Percentiles rank a stretch among this genome's conserved stretches.
These are phyloP conservation scores for Aurinia saxatilis DNA, from an alignment of 345 rosid species.

Conservation along the genomic window DNA sequence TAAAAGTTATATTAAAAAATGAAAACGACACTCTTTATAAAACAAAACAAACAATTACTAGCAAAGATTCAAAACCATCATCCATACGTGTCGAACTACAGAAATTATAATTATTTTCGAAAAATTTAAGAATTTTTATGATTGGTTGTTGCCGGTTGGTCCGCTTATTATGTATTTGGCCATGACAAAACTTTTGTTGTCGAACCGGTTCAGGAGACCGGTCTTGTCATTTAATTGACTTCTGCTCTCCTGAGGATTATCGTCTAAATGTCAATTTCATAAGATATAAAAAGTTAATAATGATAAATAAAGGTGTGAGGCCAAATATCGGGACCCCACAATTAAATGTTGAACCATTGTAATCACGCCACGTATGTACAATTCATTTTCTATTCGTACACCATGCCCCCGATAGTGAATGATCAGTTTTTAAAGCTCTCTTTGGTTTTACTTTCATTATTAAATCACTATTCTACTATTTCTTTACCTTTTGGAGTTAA, in stretches of 20 bases:
- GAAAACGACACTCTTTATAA: too few species aligned
- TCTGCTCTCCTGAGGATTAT: background rate
- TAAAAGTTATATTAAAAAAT: too few species aligned
- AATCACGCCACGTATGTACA: background rate
- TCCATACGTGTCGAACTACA: slow-evolving; percentile 4
- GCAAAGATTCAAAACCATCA: background rate
- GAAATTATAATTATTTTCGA: background rate
- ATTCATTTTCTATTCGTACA: background rate
- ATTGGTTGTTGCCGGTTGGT: background rate
- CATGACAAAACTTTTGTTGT: background rate
- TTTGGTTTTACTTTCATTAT: background rate
- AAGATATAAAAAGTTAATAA: background rate
- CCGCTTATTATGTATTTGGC: background rate
- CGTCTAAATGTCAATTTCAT: background rate
- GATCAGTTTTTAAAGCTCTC: slow-evolving; percentile 14
- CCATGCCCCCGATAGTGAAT: background rate
- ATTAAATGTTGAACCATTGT: slow-evolving; percentile 9
- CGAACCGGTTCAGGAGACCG: slow-evolving; percentile 1
- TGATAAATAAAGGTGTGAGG: background rate
- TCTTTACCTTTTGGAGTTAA: background rate
- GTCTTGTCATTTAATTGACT: slow-evolving; percentile 1
- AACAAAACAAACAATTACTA: too few species aligned
- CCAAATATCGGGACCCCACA: background rate
- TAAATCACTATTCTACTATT: background rate
- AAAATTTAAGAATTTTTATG: background rate